A percentile compares a stretch with the other conserved stretches of the same genome.
phyloP scores from a whole-genome alignment of 768 basidiomycete species.

The Russula abietina region DNA sequence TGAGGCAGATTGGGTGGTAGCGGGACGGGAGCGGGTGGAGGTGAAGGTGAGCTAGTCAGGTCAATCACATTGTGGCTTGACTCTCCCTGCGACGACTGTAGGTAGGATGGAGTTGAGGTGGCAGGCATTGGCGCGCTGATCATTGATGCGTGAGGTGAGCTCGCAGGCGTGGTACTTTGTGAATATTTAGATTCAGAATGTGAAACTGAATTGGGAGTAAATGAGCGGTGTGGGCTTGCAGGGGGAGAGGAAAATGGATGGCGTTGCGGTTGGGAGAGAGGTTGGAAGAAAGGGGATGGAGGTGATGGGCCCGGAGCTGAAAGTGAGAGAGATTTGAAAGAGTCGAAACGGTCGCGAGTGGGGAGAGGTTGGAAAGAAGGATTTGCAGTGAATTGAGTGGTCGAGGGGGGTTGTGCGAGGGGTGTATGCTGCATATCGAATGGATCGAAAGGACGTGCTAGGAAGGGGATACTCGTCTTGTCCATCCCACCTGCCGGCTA shows the following conservation, averaged over 20 bases:
- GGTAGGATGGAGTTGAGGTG: conserved; percentile 14
- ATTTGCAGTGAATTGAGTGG: neutral
- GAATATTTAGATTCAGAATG: neutral
- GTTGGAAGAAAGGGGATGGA: conserved; percentile 14
- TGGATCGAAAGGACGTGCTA: neutral
- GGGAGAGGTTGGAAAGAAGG: neutral
- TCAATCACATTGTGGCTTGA: conserved; percentile 12
- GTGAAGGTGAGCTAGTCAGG: conserved; percentile 17
- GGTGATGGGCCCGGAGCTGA: conserved; percentile 9
- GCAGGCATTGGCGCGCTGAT: conserved; percentile 24
- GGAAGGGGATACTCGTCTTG: neutral
- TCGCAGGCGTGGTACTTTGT: conserved; percentile 8
- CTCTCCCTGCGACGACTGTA: conserved; percentile 9
- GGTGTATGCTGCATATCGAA: conserved; percentile 2
- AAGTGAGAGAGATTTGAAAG: conserved; percentile 8
- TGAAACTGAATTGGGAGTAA: neutral
- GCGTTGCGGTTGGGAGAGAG: conserved; percentile 2
- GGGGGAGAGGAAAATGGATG: conserved; percentile 3
- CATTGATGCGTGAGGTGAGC: conserved; percentile 12
- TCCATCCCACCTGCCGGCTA: no score
- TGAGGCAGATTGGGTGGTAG: conserved; percentile 23
- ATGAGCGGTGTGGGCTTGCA: neutral
- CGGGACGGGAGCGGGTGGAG: conserved; percentile 17
- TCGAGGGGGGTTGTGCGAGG: neutral
- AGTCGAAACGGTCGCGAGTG: conserved; percentile 13